These are phyloP conservation scores for Castanea mollissima DNA, from an alignment of 306 rosid genomes.

Conservation along the genomic window DNA sequence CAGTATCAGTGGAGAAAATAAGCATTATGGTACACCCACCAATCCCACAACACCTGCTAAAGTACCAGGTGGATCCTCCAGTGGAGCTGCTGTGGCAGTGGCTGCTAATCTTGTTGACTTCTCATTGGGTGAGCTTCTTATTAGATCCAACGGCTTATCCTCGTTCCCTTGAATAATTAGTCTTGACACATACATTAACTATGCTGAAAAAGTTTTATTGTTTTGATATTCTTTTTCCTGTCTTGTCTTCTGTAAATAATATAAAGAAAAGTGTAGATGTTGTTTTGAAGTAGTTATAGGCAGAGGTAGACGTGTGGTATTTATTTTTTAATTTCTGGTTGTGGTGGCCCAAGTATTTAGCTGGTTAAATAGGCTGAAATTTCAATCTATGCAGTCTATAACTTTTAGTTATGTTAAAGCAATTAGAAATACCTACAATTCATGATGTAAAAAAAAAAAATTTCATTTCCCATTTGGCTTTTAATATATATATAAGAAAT, in stretches of 20 bases:
- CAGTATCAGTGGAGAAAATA: slow-evolving; percentile 83
- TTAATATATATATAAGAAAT: neutral
- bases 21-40: slow-evolving; percentile 76
- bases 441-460: neutral
- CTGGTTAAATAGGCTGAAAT: neutral
- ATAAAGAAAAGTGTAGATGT: neutral
- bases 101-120: slow-evolving; percentile 86
- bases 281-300: neutral
- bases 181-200: neutral
- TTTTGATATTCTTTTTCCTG: neutral
- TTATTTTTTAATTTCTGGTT: neutral
- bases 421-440: neutral
- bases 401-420: neutral
- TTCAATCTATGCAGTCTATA: neutral
- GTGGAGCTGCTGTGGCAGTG: slow-evolving; percentile 97
- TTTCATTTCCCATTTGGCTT: neutral
- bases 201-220: neutral
- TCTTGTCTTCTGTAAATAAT: neutral
- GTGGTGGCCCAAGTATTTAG: neutral
- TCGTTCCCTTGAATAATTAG: neutral
- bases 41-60: slow-evolving; percentile 73
- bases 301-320: neutral
- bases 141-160: neutral
- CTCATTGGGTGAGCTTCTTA: slow-evolving; percentile 67
- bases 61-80: slow-evolving; percentile 84